Percentiles rank a stretch among this genome's conserved stretches.
phyloP scores from a whole-genome alignment of 1,284 basidiomycete species.

The Hymenochaete sp. region DNA sequence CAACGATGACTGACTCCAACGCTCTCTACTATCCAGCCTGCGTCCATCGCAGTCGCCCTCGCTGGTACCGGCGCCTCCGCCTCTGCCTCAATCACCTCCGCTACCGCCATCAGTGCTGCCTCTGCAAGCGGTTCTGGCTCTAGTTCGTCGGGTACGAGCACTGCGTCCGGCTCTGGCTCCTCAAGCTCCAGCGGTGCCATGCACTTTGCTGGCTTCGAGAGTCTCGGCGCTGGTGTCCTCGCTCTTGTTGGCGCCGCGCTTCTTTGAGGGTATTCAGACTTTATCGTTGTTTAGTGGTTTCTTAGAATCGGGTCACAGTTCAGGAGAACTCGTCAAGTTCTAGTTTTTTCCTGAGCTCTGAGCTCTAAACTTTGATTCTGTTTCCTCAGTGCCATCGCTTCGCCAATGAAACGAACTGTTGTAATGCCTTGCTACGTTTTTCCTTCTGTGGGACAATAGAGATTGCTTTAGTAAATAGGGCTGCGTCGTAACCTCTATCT shows the following conservation, averaged over 20 bases:
- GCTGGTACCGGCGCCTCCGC: conserved; percentile 11
- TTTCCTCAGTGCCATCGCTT: too few relatives aligned
- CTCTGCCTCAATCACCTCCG: conserved; percentile 2
- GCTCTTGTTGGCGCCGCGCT: conserved; percentile 12
- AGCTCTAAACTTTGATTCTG: too few relatives aligned
- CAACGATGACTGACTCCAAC: neutral
- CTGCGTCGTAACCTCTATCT: too few relatives aligned
- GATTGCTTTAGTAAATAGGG: too few relatives aligned
- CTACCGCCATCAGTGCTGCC: neutral
- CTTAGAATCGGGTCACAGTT: neutral
- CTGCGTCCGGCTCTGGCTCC: neutral
- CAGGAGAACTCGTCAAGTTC: too few relatives aligned
- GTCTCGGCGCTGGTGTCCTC: conserved; percentile 6
- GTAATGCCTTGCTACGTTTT: too few relatives aligned
- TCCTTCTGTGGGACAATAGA: too few relatives aligned
- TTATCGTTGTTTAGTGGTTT: neutral
- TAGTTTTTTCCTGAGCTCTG: neutral
- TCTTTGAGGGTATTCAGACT: neutral
- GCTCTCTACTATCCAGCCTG: neutral
- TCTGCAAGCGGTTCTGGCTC: neutral
- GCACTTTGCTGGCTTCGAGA: conserved; percentile 7
- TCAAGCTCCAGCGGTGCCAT: neutral
- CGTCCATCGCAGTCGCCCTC: conserved; percentile 2
- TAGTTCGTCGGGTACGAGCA: neutral
- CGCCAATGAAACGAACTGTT: too few relatives aligned